phyloP scores from a whole-genome alignment of 768 basidiomycete species.

The Trichaptum fuscoviolaceum region DNA sequence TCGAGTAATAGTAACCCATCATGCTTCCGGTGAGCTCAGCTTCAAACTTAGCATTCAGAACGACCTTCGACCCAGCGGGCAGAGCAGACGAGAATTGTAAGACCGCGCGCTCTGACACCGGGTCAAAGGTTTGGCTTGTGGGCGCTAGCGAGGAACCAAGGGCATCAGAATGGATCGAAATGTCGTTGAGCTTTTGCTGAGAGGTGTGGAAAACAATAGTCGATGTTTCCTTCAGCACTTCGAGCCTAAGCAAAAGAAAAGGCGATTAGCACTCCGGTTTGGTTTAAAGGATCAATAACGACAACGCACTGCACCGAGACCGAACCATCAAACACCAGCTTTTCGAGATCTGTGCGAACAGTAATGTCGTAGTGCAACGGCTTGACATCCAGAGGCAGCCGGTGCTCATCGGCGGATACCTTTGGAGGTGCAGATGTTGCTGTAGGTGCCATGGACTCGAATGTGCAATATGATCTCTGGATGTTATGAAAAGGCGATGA shows the following conservation, averaged over 20 bases:
- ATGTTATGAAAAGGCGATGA: neutral
- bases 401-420: slow-evolving; percentile 22
- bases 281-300: neutral
- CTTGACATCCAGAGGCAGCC: slow-evolving; percentile 62
- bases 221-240: slow-evolving; percentile 57
- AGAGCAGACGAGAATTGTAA: slow-evolving; percentile 54
- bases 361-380: slow-evolving; percentile 77
- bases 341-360: slow-evolving; percentile 76
- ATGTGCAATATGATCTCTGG: neutral
- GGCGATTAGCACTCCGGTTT: neutral
- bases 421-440: neutral
- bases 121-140: slow-evolving; percentile 48
- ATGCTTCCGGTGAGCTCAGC: slow-evolving; percentile 64
- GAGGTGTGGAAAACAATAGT: slow-evolving; percentile 61
- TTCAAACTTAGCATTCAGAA: slow-evolving; percentile 62
- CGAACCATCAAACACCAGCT: slow-evolving; percentile 70
- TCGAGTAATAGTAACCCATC: slow-evolving; percentile 79
- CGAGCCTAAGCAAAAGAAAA: slow-evolving; percentile 38
- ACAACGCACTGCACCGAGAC: slow-evolving; percentile 60
- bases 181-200: slow-evolving; percentile 51
- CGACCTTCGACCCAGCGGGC: slow-evolving; percentile 64
- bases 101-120: slow-evolving; percentile 56
- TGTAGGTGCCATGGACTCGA: neutral
- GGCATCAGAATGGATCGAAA: slow-evolving; percentile 52
- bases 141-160: slow-evolving; percentile 42